Conservation (phyloP, 2,329 filamentous ascomycete species). For the Teratosphaeriaceae sp. region DNA sequence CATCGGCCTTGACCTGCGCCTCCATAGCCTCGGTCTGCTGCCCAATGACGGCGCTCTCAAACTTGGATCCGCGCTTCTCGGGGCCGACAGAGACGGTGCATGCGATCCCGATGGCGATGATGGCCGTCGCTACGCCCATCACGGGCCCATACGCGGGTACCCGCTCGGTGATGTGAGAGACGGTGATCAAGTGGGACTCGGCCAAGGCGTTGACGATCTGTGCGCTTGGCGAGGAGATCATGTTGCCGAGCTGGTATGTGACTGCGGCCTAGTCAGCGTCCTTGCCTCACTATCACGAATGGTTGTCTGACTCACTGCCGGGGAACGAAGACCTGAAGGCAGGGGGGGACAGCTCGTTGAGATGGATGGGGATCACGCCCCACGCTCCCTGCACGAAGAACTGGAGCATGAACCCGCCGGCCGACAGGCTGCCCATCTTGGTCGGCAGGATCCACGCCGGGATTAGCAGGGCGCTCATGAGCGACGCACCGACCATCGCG, state of each 20-base stretch:
- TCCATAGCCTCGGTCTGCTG: conserved; percentile 1
- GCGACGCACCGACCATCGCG: conserved; percentile 54
- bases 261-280: conserved; percentile 24
- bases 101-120: conserved; percentile 64
- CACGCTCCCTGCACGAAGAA: conserved; percentile 61
- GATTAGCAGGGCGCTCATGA: conserved; percentile 57
- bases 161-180: conserved; percentile 46
- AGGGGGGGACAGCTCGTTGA: conserved; percentile 65
- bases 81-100: conserved; percentile 64
- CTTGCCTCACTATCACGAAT: not conserved
- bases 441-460: conserved; percentile 64
- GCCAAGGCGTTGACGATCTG: conserved; percentile 73
- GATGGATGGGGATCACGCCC: conserved; percentile 64
- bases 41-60: conserved; percentile 51
- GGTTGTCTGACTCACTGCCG: conserved; percentile 34
- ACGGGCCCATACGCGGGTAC: conserved; percentile 67
- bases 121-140: conserved; percentile 71
- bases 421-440: conserved; percentile 54
- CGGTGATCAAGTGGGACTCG: conserved; percentile 53
- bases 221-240: conserved; percentile 64
- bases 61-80: conserved; percentile 65
- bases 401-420: conserved; percentile 62
- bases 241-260: conserved; percentile 69
- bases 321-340: conserved; percentile 66
- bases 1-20: not conserved